phyloP scores from a whole-genome alignment of 2,329 filamentous ascomycete genomes.

The Zymoseptoria pseudotritici region DNA sequence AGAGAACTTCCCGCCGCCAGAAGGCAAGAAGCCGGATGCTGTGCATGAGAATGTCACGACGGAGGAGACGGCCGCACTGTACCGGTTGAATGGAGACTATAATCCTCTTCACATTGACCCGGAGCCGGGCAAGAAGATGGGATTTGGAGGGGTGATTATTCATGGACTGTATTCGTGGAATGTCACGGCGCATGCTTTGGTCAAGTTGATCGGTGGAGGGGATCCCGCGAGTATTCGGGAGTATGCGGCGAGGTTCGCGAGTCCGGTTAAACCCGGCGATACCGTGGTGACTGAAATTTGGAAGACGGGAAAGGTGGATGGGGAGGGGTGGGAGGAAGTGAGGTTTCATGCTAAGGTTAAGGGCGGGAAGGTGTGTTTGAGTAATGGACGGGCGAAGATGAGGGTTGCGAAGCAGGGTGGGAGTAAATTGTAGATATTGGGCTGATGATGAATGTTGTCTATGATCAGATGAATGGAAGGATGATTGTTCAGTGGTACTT shows the following conservation, averaged over 20 bases:
- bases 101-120: slow-evolving; percentile 87
- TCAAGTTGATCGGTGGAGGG: slow-evolving; percentile 65
- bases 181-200: slow-evolving; percentile 61
- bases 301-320: slow-evolving; percentile 61
- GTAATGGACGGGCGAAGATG: slow-evolving; percentile 76
- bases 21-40: slow-evolving; percentile 62
- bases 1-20: slow-evolving; percentile 68
- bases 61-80: slow-evolving; percentile 65
- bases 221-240: slow-evolving; percentile 76
- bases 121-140: slow-evolving; percentile 72
- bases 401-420: slow-evolving; percentile 42
- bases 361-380: slow-evolving; percentile 79
- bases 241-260: slow-evolving; percentile 82
- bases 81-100: slow-evolving; percentile 85
- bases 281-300: slow-evolving; percentile 76
- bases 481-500: too few species aligned
- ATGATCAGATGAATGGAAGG: background rate
- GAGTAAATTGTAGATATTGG: slow-evolving; percentile 16
- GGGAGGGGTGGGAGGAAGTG: slow-evolving; percentile 68
- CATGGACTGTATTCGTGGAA: slow-evolving; percentile 76
- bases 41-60: slow-evolving; percentile 64
- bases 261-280: slow-evolving; percentile 75
- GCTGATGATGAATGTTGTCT: too few species aligned
- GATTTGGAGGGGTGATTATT: slow-evolving; percentile 81
- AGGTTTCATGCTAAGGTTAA: slow-evolving; percentile 72